Conservation (phyloP, 352 stramenopile species). For the Thraustotheca clavata region DNA sequence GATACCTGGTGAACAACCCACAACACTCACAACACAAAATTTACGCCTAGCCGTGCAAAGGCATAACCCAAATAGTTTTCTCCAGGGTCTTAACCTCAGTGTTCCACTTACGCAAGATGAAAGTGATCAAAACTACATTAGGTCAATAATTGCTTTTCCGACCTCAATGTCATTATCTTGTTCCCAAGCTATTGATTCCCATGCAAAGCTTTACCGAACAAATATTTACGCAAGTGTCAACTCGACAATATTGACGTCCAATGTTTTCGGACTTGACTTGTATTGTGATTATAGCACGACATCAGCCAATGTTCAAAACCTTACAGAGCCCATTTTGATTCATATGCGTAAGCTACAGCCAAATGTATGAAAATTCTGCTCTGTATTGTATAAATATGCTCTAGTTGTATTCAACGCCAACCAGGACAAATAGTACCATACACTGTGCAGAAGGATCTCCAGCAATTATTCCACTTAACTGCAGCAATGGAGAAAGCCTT, state of each 20-base stretch:
- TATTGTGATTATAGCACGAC: background rate
- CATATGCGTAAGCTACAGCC: constrained; percentile 39
- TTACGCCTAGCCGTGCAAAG: constrained; percentile 40
- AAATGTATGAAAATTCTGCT: background rate
- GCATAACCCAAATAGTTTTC: background rate
- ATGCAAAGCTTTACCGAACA: background rate
- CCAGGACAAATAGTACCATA: too few relatives aligned
- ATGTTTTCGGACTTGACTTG: background rate
- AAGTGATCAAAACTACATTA: background rate
- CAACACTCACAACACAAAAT: constrained; percentile 57
- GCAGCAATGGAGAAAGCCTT: too few relatives aligned
- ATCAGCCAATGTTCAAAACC: constrained; percentile 22
- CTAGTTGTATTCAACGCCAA: too few relatives aligned
- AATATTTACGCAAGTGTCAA: background rate
- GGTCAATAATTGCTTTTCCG: background rate
- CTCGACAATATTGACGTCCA: background rate
- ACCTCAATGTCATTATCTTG: background rate
- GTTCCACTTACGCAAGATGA: background rate
- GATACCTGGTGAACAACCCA: constrained; percentile 38
- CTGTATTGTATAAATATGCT: too few relatives aligned
- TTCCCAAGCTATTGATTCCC: background rate
- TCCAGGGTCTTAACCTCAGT: background rate
- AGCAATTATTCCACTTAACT: too few relatives aligned
- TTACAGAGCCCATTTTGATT: constrained; percentile 39
- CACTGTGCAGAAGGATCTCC: too few relatives aligned